Conservation (phyloP, 495 filamentous ascomycete species). For the Trichocladium antarcticum region DNA sequence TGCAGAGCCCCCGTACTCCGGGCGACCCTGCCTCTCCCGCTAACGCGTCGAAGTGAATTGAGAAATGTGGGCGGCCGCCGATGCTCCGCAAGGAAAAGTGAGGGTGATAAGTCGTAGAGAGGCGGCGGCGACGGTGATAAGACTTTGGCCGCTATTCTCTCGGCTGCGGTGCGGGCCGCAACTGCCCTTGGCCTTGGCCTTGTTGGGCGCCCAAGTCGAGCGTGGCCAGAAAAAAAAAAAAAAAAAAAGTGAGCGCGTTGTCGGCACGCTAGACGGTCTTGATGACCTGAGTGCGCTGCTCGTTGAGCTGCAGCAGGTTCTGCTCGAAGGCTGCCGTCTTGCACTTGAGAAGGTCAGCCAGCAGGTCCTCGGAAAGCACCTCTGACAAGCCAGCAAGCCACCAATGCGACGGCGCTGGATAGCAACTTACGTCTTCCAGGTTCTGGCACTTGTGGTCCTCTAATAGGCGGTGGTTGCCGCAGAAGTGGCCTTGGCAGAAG, state of each 20-base stretch:
- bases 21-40: not conserved
- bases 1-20: not conserved
- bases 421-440: constrained; percentile 65
- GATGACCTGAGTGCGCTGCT: constrained; percentile 63
- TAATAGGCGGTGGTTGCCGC: constrained; percentile 82
- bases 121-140: no score
- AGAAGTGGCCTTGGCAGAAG: constrained; percentile 89
- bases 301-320: constrained; percentile 83
- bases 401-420: constrained; percentile 24
- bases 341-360: constrained; percentile 45
- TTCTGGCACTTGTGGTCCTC: constrained; percentile 89
- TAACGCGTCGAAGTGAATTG: not conserved
- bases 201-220: no score
- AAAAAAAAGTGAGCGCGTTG: not conserved
- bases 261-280: constrained; percentile 33
- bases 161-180: no score
- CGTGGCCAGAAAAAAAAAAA: not conserved
- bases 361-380: constrained; percentile 25
- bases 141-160: no score
- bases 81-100: no score
- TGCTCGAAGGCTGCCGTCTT: constrained; percentile 90
- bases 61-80: not conserved
- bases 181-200: no score
- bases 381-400: constrained; percentile 41
- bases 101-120: no score